Evolutionary conservation across 495 filamentous ascomycete species (phyloP), one percentile per base, ranked within the genome.

Genomic region (Penicillium coprophilum): DNA sequence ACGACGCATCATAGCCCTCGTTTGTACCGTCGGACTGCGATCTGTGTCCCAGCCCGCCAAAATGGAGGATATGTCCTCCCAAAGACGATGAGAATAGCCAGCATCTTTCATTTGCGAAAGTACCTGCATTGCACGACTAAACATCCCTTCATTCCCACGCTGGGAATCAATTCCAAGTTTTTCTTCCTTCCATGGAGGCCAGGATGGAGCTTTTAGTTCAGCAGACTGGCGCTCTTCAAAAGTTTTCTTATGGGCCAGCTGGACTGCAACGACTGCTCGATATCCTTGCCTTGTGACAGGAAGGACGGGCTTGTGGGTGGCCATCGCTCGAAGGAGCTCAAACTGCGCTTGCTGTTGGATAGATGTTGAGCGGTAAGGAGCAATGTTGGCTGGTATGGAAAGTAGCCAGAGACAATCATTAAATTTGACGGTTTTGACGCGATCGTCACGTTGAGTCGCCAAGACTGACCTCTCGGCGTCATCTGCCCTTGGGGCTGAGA

Each of bases 131-230:
- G 86, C 84, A 41, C 83, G 79, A 43, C 85, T 85, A n/a, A 71
- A 69, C 55, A 80, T 77, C 30, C 81, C 80, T 41, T 86, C 82
- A 43, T 74, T 71, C 8, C 77, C 81, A 27, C 80, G 81, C 5
- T 76, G 66, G 21, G 75, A 73, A 67, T 88, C 85, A 21, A 85
- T 76, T 3, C 82, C 84, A 12, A 81, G 72, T 41, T 71, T 81
- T 8, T 83, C 81, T 62, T 83, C 78, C 48, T 87, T 88, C 84
- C 84, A 91, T 2, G 87, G 87, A 3, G 87, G 87, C 87, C 87
- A 90, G 12, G 79, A 82, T 0, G 72, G 72, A 6, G 81, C 75
- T 70, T 89, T 87, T 30, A 87, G 62, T 34, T 72, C 65, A 2
- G 82, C 83, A 71, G 77, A 85, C 59, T 82, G 77, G 11, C 74